phyloP scores from a whole-genome alignment of 768 basidiomycete species.

The Hypsizygus marmoreus region DNA sequence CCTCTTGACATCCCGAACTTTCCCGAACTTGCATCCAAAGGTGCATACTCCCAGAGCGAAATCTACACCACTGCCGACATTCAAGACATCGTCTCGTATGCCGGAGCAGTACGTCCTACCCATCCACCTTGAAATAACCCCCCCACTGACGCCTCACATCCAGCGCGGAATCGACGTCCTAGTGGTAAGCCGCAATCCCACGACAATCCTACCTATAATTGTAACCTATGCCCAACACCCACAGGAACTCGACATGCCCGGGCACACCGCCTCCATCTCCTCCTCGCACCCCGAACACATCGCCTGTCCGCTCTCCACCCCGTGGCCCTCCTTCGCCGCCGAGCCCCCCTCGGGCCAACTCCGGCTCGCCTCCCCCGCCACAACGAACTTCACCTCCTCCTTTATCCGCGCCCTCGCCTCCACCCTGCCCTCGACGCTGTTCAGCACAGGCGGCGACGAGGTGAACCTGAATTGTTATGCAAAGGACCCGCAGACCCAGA shows the following conservation, averaged over 20 bases:
- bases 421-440: constrained; percentile 57
- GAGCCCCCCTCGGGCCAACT: constrained; percentile 87
- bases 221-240: constrained; percentile 30
- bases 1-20: constrained; percentile 63
- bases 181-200: constrained; percentile 51
- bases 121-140: constrained; percentile 4
- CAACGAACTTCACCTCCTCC: constrained; percentile 57
- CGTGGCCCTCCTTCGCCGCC: constrained; percentile 62
- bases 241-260: constrained; percentile 83
- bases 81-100: constrained; percentile 61
- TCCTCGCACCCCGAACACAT: constrained; percentile 71
- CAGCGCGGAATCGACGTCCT: constrained; percentile 77
- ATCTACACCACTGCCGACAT: constrained; percentile 60
- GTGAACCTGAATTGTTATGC: constrained; percentile 68
- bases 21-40: constrained; percentile 61
- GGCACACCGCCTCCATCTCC: constrained; percentile 72
- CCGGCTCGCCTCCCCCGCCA: constrained; percentile 63
- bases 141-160: neutral
- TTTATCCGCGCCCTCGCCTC: constrained; percentile 56
- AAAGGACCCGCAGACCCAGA: constrained; percentile 60
- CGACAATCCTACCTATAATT: too few species aligned
- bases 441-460: constrained; percentile 85
- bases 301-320: constrained; percentile 60
- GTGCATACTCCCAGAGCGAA: constrained; percentile 63
- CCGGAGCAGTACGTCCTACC: constrained; percentile 52